Evolutionary conservation across 2,329 filamentous ascomycete genomes (phyloP).

Genomic region (Aureobasidium subglaciale): DNA sequence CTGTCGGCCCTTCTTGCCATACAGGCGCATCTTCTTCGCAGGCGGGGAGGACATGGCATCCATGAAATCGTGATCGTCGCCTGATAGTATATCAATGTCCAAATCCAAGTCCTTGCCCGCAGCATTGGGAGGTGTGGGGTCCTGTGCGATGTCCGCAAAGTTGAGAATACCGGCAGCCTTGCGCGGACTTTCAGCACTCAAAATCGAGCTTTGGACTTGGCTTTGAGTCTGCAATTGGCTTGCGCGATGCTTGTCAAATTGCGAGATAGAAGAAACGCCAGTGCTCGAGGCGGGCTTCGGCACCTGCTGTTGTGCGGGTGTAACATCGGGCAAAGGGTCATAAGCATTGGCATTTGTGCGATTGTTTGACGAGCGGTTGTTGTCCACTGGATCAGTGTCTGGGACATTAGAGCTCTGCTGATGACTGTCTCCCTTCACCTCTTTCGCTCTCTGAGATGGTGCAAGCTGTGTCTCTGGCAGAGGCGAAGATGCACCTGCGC

Average conservation of each 20-base stretch:
- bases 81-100: constrained; percentile 30
- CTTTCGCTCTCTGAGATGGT: background rate
- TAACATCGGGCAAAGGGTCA: background rate
- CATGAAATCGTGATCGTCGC: constrained; percentile 31
- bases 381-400: constrained; percentile 25
- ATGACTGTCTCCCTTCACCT: background rate
- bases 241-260: constrained; percentile 21
- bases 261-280: constrained; percentile 16
- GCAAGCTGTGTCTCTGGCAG: constrained; percentile 12
- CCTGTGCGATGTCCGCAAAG: constrained; percentile 27
- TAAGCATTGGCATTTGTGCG: no score
- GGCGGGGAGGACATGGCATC: constrained; percentile 24
- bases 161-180: constrained; percentile 25
- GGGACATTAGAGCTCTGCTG: constrained; percentile 19
- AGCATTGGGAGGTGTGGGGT: constrained; percentile 22
- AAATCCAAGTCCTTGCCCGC: constrained; percentile 24
- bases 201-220: constrained; percentile 2
- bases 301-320: constrained; percentile 12
- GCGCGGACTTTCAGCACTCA: constrained; percentile 25
- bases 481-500: constrained; percentile 7
- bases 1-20: constrained; percentile 18
- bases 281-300: background rate
- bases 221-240: constrained; percentile 18
- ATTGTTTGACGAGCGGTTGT: constrained; percentile 10
- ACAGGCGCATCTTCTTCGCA: constrained; percentile 27